phyloP scores from a whole-genome alignment of 1,284 basidiomycete genomes.

The Cryptococcus maquisensis region DNA sequence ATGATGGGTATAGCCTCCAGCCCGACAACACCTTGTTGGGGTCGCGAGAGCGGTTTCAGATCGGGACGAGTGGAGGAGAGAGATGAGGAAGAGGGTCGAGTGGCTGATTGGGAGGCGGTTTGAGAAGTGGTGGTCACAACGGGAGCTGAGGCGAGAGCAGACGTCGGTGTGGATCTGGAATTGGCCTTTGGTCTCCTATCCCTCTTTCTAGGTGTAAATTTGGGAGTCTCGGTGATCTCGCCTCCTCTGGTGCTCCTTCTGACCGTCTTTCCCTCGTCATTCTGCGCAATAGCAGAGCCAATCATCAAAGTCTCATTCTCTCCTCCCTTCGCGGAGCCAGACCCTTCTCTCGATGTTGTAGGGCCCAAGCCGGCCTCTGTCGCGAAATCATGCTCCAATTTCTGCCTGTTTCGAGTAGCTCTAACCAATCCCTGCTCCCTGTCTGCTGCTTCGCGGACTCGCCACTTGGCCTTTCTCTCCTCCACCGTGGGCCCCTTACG shows the following conservation, averaged over 20 bases:
- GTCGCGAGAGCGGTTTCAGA: background rate
- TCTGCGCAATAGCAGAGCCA: background rate
- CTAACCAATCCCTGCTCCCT: background rate
- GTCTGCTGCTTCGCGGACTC: constrained; percentile 1
- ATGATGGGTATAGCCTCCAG: constrained; percentile 28
- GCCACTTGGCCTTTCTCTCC: constrained; percentile 22
- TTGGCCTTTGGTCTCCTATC: background rate
- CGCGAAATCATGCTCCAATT: background rate
- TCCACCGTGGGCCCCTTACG: constrained; percentile 15
- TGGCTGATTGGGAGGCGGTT: background rate
- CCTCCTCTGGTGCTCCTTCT: background rate
- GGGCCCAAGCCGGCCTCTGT: background rate
- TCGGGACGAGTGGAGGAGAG: background rate
- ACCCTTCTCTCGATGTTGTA: background rate
- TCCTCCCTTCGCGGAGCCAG: background rate
- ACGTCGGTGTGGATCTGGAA: too few relatives aligned
- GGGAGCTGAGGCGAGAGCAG: too few relatives aligned
- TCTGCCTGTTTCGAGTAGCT: background rate
- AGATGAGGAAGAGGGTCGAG: background rate
- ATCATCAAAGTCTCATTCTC: background rate
- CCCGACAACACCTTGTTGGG: constrained; percentile 40
- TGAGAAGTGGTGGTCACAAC: too few relatives aligned
- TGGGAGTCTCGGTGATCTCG: background rate
- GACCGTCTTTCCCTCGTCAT: background rate
- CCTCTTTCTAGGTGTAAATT: background rate